These are phyloP conservation scores for Fusarium chaquense DNA, from an alignment of 2,329 filamentous ascomycete genomes.

Conservation along the genomic window DNA sequence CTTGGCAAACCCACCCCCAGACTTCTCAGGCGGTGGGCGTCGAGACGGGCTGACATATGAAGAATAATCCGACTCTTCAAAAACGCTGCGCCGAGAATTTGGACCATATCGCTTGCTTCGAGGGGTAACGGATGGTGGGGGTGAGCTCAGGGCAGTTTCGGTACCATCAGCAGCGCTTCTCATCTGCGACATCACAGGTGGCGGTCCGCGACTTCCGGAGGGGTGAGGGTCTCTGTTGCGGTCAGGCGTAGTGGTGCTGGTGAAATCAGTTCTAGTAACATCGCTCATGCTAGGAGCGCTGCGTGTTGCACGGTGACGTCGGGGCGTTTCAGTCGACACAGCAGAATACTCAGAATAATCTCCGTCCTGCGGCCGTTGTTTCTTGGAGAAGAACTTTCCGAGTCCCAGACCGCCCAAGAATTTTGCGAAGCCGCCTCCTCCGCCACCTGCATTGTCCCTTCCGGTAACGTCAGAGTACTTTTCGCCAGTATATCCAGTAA, in stretches of 20 bases:
- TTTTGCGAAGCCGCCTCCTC: slow-evolving; percentile 68
- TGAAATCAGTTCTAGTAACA: slow-evolving; percentile 51
- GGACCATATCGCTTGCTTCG: slow-evolving; percentile 61
- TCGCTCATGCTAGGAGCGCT: slow-evolving; percentile 59
- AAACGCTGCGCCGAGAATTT: slow-evolving; percentile 57
- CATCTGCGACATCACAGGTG: slow-evolving; percentile 57
- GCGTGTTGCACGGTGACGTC: slow-evolving; percentile 58
- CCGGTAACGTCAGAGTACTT: slow-evolving; percentile 68
- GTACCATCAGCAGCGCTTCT: slow-evolving; percentile 62
- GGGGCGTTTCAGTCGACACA: slow-evolving; percentile 71
- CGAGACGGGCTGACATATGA: slow-evolving; percentile 73
- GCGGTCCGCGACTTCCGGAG: slow-evolving; percentile 56
- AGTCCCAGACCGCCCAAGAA: slow-evolving; percentile 69
- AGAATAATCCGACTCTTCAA: slow-evolving; percentile 68
- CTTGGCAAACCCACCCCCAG: slow-evolving; percentile 66
- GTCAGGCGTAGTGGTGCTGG: slow-evolving; percentile 50
- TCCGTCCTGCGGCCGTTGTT: slow-evolving; percentile 64
- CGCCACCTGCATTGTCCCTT: slow-evolving; percentile 42
- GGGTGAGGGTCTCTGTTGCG: slow-evolving; percentile 49
- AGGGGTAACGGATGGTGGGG: slow-evolving; percentile 59
- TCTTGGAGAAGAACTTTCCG: slow-evolving; percentile 68
- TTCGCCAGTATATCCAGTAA: slow-evolving; percentile 62
- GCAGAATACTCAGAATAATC: slow-evolving; percentile 74
- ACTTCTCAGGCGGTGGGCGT: slow-evolving; percentile 60
- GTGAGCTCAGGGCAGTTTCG: slow-evolving; percentile 53